phyloP scores from a whole-genome alignment of 371 early-diverging fungal species.

The Mucor plumbeus region DNA sequence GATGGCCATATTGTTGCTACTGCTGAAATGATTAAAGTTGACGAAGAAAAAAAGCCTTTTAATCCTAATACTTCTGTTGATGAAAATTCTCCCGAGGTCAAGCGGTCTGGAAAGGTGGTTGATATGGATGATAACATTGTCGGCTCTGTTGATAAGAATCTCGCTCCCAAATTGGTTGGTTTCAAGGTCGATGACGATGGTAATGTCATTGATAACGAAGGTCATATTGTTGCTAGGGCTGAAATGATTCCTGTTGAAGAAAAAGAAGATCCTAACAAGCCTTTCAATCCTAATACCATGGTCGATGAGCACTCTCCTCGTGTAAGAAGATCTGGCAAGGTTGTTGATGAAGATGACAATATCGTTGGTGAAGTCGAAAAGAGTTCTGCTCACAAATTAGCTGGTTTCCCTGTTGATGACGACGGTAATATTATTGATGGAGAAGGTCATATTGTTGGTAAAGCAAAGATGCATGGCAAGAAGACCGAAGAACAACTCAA shows the following conservation, averaged over 20 bases:
- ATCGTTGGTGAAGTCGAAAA: slow-evolving; percentile 30
- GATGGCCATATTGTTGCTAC: slow-evolving; percentile 21
- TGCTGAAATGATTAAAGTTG: slow-evolving; percentile 1
- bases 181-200: slow-evolving; percentile 32
- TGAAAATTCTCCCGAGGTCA: slow-evolving; percentile 30
- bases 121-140: slow-evolving; percentile 28
- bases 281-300: slow-evolving; percentile 24
- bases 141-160: slow-evolving; percentile 23
- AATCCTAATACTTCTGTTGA: slow-evolving; percentile 24
- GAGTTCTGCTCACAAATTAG: slow-evolving; percentile 21
- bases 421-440: slow-evolving; percentile 33
- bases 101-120: slow-evolving; percentile 32
- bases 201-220: slow-evolving; percentile 30
- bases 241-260: slow-evolving; percentile 18
- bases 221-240: slow-evolving; percentile 33
- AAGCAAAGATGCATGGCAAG: slow-evolving; percentile 27
- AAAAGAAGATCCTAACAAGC: slow-evolving; percentile 17
- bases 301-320: slow-evolving; percentile 31
- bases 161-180: slow-evolving; percentile 23
- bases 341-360: slow-evolving; percentile 27
- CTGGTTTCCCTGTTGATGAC: slow-evolving; percentile 26
- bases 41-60: slow-evolving; percentile 16
- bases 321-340: slow-evolving; percentile 33
- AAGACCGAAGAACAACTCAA: slow-evolving; percentile 27
- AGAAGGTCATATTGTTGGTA: slow-evolving; percentile 34